phyloP scores from a whole-genome alignment of 306 rosid genomes.

The Arachis hypogaea region DNA sequence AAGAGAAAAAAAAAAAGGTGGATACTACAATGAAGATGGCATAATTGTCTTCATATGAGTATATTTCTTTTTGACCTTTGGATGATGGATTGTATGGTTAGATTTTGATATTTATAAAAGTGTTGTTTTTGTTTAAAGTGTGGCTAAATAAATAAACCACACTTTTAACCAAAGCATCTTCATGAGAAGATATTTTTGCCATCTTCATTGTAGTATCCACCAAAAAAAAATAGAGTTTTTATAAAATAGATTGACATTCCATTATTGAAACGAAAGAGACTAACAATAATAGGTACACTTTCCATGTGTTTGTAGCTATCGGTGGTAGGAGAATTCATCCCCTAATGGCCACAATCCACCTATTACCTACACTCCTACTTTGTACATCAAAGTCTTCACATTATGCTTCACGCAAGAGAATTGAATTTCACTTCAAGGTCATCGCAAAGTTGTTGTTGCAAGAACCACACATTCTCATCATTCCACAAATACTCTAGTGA shows the following conservation, averaged over 20 bases:
- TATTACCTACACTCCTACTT: not conserved
- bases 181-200: no score
- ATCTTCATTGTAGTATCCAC: no score
- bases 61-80: no score
- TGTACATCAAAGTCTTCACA: constrained; percentile 15
- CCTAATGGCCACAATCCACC: not conserved
- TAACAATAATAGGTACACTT: constrained; percentile 5
- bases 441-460: constrained; percentile 53
- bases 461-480: constrained; percentile 60
- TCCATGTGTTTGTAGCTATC: constrained; percentile 15
- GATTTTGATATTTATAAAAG: no score
- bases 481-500: constrained; percentile 57
- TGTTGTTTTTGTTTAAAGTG: no score
- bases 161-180: no score
- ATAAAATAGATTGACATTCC: not conserved
- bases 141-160: no score
- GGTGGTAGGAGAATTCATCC: not conserved
- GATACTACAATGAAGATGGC: no score
- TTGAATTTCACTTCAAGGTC: constrained; percentile 35
- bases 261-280: constrained; percentile 6
- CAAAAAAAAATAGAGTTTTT: no score
- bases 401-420: constrained; percentile 53
- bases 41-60: no score
- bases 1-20: no score
- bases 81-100: no score